These are phyloP conservation scores for Chamaecyparis obtusa DNA, from an alignment of 75 land plant genomes.

Conservation along the genomic window DNA sequence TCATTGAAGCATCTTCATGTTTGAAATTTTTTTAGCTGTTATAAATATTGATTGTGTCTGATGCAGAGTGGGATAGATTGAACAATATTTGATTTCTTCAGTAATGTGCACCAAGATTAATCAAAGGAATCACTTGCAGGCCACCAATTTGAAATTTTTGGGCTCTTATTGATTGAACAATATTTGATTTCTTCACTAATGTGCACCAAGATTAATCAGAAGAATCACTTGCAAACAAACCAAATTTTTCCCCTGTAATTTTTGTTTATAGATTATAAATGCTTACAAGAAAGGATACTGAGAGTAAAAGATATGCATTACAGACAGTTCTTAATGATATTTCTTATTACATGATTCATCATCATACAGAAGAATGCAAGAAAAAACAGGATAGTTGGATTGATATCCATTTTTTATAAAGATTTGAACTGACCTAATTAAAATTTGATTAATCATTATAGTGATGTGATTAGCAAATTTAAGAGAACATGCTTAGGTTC, in stretches of 20 bases:
- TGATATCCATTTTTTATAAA: background rate
- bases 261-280: background rate
- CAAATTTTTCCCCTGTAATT: background rate
- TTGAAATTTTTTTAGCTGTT: background rate
- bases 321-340: too few relatives aligned
- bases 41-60: background rate
- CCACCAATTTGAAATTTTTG: background rate
- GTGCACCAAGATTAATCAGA: background rate
- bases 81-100: background rate
- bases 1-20: background rate
- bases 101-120: background rate
- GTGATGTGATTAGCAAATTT: too few relatives aligned
- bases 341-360: too few relatives aligned
- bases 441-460: too few relatives aligned
- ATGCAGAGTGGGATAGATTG: background rate
- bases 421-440: background rate
- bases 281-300: background rate
- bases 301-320: too few relatives aligned
- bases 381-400: background rate
- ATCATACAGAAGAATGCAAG: too few relatives aligned
- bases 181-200: background rate
- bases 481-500: too few relatives aligned
- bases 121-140: background rate
- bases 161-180: background rate
- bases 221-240: background rate